A percentile compares a stretch with the other conserved stretches of the same genome.
phyloP scores from a whole-genome alignment of 176 grass and related monocot species.

The Aegilops speltoides region DNA sequence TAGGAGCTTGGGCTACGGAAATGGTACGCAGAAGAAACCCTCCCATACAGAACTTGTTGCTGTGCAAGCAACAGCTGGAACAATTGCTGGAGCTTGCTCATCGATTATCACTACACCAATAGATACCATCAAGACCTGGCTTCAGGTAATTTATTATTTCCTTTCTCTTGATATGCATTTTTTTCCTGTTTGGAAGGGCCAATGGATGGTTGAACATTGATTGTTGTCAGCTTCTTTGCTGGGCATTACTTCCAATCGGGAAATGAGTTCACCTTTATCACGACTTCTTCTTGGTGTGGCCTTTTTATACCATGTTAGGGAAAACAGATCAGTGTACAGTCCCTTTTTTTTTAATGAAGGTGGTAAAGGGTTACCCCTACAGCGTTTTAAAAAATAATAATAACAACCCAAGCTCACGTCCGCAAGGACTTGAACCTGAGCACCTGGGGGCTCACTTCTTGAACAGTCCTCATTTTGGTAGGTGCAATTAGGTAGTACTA shows the following conservation, averaged over 20 bases:
- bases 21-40: slow-evolving; percentile 63
- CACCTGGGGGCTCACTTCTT: background rate
- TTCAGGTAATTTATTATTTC: slow-evolving; percentile 59
- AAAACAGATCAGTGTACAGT: background rate
- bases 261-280: background rate
- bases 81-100: slow-evolving; percentile 91
- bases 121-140: slow-evolving; percentile 92
- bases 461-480: background rate
- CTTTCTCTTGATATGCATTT: slow-evolving; percentile 11
- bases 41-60: slow-evolving; percentile 71
- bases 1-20: slow-evolving; percentile 90
- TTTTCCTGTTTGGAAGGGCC: slow-evolving; percentile 1
- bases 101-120: slow-evolving; percentile 94
- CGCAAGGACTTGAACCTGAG: background rate
- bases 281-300: background rate
- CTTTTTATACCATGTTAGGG: background rate
- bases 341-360: background rate
- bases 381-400: no score
- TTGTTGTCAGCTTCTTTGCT: slow-evolving; percentile 9
- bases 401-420: no score
- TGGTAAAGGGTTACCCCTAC: no score
- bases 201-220: background rate
- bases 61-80: slow-evolving; percentile 92
- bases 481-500: background rate
- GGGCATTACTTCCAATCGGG: background rate